A percentile compares a stretch with the other conserved stretches of the same genome.
Conservation (phyloP, 495 filamentous ascomycete genomes). For the Tuber melanosporum region DNA sequence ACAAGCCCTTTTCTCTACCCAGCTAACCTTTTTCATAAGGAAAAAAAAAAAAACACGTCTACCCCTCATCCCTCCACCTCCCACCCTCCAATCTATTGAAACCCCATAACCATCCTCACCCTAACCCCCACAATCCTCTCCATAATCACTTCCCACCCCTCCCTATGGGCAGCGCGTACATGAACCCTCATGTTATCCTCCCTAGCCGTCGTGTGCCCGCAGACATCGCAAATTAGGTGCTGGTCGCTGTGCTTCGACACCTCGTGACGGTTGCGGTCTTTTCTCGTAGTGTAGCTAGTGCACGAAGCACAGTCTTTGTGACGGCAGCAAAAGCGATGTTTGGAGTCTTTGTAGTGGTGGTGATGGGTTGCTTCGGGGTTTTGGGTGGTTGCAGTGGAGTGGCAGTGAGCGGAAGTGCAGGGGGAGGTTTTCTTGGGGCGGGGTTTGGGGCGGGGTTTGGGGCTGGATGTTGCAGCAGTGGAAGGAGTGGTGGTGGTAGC, state of each 20-base stretch:
- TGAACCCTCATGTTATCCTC: constrained; percentile 38
- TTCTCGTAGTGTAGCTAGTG: constrained; percentile 19
- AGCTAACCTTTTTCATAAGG: background rate
- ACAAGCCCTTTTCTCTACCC: background rate
- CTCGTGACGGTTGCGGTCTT: constrained; percentile 34
- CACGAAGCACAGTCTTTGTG: background rate
- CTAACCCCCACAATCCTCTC: background rate
- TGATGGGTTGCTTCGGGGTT: background rate
- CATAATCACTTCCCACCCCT: background rate
- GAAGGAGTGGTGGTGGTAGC: background rate
- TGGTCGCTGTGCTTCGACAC: constrained; percentile 14
- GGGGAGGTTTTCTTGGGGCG: background rate
- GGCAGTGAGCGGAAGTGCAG: background rate
- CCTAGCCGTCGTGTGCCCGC: constrained; percentile 21
- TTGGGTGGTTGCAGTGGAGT: background rate
- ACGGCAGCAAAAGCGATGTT: constrained; percentile 14
- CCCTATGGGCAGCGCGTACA: constrained; percentile 20
- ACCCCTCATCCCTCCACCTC: background rate
- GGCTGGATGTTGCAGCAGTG: background rate
- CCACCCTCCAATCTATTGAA: background rate
- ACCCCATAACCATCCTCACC: background rate
- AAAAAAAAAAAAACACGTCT: background rate
- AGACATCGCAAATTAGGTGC: constrained; percentile 18
- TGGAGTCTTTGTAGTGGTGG: constrained; percentile 26
- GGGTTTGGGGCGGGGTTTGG: background rate